phyloP scores from a whole-genome alignment of 805 yeast genomes.

The Suhomyces pyralidae region DNA sequence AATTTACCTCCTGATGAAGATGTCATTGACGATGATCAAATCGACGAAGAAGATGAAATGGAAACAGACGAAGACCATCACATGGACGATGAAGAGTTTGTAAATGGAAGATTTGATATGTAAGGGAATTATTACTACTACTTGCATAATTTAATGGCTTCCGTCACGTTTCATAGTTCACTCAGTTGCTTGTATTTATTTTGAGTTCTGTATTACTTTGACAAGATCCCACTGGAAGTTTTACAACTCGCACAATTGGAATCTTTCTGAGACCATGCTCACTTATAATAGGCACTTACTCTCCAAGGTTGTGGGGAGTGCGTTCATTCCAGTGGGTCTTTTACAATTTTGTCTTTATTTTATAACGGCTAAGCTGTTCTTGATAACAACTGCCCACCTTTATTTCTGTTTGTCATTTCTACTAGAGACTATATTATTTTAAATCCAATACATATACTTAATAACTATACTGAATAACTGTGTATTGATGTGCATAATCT shows the following conservation, averaged over 20 bases:
- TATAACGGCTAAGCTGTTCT: neutral
- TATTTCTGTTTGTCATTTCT: slow-evolving; percentile 2
- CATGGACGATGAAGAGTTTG: slow-evolving; percentile 75
- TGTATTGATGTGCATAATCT: neutral
- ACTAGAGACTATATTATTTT: neutral
- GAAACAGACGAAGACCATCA: slow-evolving; percentile 57
- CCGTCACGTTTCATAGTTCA: neutral
- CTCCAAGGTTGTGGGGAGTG: too few relatives aligned
- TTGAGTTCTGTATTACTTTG: neutral
- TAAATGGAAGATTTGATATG: slow-evolving; percentile 85
- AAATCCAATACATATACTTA: neutral
- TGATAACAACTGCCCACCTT: neutral
- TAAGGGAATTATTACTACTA: slow-evolving; percentile 21
- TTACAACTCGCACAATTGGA: neutral
- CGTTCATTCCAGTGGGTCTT: neutral
- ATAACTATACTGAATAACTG: neutral
- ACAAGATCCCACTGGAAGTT: neutral
- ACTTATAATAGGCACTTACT: neutral
- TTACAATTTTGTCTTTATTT: neutral
- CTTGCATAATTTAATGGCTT: neutral
- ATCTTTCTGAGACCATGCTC: neutral
- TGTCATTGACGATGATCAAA: slow-evolving; percentile 69
- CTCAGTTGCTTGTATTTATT: neutral
- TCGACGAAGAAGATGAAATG: slow-evolving; percentile 44
- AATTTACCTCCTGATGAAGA: slow-evolving; percentile 80